Conservation (phyloP, 2,329 filamentous ascomycete species). For the Meredithiella fracta region DNA sequence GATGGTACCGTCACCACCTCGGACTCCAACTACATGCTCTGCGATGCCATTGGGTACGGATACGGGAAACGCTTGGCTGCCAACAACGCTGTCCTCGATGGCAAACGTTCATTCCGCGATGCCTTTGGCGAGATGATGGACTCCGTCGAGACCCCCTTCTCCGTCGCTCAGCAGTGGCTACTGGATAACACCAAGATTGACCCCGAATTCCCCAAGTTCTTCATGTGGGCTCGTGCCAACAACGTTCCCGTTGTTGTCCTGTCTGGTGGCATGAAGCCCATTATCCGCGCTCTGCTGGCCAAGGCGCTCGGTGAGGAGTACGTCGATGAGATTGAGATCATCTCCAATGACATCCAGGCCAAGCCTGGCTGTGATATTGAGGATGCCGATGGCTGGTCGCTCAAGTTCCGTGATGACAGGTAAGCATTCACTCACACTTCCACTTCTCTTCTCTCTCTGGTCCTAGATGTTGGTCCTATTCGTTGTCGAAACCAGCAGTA, state of each 20-base stretch:
- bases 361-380: constrained; percentile 55
- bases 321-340: constrained; percentile 65
- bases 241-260: constrained; percentile 87
- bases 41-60: constrained; percentile 83
- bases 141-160: constrained; percentile 62
- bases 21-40: constrained; percentile 56
- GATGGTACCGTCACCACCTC: constrained; percentile 81
- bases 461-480: neutral
- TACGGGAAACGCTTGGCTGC: constrained; percentile 49
- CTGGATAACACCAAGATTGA: constrained; percentile 75
- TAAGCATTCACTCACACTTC: constrained; percentile 7
- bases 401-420: constrained; percentile 67
- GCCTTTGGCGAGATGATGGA: constrained; percentile 87
- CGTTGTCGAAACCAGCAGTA: no score
- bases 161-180: constrained; percentile 64
- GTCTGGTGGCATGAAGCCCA: constrained; percentile 79
- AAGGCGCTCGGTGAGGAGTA: constrained; percentile 63
- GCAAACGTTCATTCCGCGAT: constrained; percentile 60
- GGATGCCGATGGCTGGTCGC: constrained; percentile 69
- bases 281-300: constrained; percentile 70
- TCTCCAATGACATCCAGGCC: constrained; percentile 65
- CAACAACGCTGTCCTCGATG: constrained; percentile 62
- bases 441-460: neutral
- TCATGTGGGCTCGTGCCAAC: constrained; percentile 61
- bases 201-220: constrained; percentile 76